A percentile compares a stretch with the other conserved stretches of the same genome.
Conservation (phyloP, 306 rosid species). For the Rosa persica region DNA sequence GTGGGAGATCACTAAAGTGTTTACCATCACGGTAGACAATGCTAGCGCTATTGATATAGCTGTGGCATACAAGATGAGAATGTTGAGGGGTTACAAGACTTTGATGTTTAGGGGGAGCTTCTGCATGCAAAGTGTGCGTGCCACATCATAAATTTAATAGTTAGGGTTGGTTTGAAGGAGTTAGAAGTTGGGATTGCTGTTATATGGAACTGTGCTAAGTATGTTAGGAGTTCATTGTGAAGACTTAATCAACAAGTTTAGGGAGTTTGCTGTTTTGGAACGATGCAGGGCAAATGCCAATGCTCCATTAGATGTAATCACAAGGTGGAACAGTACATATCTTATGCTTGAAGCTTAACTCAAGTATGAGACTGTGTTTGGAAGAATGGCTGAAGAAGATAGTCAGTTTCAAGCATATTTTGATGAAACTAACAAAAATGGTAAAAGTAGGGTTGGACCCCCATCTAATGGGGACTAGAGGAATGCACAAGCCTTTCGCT, state of each 20-base stretch:
- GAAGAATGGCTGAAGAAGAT: neutral
- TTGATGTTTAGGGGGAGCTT: neutral
- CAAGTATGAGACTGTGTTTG: neutral
- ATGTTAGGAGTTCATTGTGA: neutral
- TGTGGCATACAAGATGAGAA: neutral
- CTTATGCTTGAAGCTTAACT: neutral
- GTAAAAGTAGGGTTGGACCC: neutral
- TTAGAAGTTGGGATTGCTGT: neutral
- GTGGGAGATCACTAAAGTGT: neutral
- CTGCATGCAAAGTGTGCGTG: neutral
- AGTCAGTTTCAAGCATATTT: too few relatives aligned
- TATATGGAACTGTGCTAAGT: neutral
- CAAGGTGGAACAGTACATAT: neutral
- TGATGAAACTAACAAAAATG: too few relatives aligned
- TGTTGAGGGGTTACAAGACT: neutral
- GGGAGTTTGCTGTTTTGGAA: neutral
- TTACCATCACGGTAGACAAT: neutral
- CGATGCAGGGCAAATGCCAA: neutral
- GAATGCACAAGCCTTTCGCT: neutral
- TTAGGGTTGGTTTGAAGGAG: neutral
- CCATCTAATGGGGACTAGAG: neutral
- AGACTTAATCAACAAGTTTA: neutral
- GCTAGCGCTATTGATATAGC: neutral
- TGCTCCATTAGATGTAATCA: neutral
- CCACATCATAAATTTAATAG: neutral